Conservation (phyloP, 306 rosid species). For the Quercus wislizeni region DNA sequence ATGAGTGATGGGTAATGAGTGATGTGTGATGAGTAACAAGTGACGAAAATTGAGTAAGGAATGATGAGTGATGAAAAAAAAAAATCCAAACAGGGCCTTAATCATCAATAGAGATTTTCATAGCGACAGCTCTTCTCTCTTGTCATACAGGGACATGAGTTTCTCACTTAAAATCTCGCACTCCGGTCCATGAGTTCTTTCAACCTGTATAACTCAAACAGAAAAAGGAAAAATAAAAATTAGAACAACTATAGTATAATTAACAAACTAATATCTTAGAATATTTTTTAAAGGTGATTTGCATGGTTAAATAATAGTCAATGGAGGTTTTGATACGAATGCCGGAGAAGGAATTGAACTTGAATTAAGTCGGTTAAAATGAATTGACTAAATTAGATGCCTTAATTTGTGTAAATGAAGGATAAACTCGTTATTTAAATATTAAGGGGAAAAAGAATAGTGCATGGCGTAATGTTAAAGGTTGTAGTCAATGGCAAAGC, state of each 20-base stretch:
- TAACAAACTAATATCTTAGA: background rate
- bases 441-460: too few relatives aligned
- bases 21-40: too few relatives aligned
- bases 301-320: background rate
- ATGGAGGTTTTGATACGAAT: background rate
- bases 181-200: slow-evolving; percentile 7
- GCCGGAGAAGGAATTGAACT: background rate
- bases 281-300: background rate
- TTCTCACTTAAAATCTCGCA: slow-evolving; percentile 9
- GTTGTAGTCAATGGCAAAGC: too few relatives aligned
- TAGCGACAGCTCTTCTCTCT: background rate
- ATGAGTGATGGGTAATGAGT: too few relatives aligned
- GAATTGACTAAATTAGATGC: too few relatives aligned
- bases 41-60: too few relatives aligned
- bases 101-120: background rate
- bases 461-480: too few relatives aligned
- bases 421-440: too few relatives aligned
- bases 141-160: background rate
- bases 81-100: too few relatives aligned
- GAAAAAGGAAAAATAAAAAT: background rate
- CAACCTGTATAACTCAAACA: slow-evolving; percentile 10
- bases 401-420: too few relatives aligned
- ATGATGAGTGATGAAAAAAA: too few relatives aligned
- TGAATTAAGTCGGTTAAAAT: too few relatives aligned
- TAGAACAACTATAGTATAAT: background rate